Percentiles rank a stretch among this genome's conserved stretches.
Conservation (phyloP, 331 rosid genomes). For the Quercus lobata region DNA sequence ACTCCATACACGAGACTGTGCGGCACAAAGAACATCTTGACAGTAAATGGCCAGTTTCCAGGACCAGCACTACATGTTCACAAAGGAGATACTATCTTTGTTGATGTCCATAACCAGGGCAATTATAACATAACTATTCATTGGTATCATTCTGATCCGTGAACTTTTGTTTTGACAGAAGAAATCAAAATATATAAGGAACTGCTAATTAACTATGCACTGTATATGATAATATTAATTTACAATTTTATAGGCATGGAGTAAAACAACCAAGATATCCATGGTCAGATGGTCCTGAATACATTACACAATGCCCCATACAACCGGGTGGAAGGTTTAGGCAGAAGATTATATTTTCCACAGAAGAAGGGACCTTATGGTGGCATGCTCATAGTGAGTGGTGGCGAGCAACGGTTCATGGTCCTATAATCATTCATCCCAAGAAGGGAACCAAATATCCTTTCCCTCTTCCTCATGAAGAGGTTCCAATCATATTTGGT, state of each 20-base stretch:
- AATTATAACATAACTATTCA: conserved; percentile 38
- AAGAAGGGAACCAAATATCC: conserved; percentile 25
- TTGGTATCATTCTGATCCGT: conserved; percentile 19
- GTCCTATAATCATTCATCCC: conserved; percentile 39
- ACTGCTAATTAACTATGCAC: too few relatives aligned
- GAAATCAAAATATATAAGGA: too few relatives aligned
- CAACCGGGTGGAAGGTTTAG: conserved; percentile 17
- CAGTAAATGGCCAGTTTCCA: conserved; percentile 45
- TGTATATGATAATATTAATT: too few relatives aligned
- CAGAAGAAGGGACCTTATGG: conserved; percentile 44
- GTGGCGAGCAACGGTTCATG: conserved; percentile 43
- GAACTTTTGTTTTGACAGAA: background rate
- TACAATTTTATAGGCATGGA: conserved; percentile 38
- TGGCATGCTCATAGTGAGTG: conserved; percentile 52
- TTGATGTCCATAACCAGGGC: conserved; percentile 36
- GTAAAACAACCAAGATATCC: conserved; percentile 43
- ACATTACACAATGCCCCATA: conserved; percentile 47
- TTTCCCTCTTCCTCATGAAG: conserved; percentile 33
- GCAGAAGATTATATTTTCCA: conserved; percentile 29
- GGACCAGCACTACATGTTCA: conserved; percentile 38
- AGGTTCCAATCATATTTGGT: conserved; percentile 41
- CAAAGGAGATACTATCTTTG: conserved; percentile 34
- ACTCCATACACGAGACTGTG: conserved; percentile 38
- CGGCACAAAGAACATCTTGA: conserved; percentile 40
- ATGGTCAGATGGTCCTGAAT: conserved; percentile 52